Percentiles rank a stretch among this genome's conserved stretches.
Conservation (phyloP, 1,139 yeast species). For the Lodderomyces theae region DNA sequence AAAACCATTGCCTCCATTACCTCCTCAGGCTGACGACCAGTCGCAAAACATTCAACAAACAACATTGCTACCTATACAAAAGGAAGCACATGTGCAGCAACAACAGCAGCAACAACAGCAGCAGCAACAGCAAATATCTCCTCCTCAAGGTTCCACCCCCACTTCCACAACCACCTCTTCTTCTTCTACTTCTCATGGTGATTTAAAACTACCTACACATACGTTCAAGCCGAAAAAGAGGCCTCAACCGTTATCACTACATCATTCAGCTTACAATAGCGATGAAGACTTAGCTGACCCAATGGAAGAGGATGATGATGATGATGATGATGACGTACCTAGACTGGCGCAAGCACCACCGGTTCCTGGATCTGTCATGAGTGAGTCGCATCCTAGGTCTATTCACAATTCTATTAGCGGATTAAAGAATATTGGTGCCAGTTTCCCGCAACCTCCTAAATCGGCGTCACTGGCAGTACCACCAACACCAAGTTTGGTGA, state of each 20-base stretch:
- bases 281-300: too few species aligned
- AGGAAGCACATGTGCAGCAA: constrained; percentile 5
- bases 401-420: neutral
- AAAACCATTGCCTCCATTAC: constrained; percentile 15
- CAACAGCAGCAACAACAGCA: constrained; percentile 3
- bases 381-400: neutral
- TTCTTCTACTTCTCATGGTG: too few species aligned
- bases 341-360: neutral
- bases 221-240: constrained; percentile 41
- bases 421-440: neutral
- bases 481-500: constrained; percentile 34
- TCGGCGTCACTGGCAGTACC: constrained; percentile 19
- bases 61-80: constrained; percentile 3
- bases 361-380: constrained; percentile 11
- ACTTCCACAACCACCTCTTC: neutral
- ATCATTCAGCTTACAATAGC: constrained; percentile 26
- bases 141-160: neutral
- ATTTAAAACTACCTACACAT: constrained; percentile 26
- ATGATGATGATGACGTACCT: neutral
- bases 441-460: constrained; percentile 11
- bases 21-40: constrained; percentile 9
- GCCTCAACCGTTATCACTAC: constrained; percentile 42
- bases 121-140: too few species aligned
- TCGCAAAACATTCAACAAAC: constrained; percentile 8
- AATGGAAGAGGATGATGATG: constrained; percentile 4